Evolutionary conservation across 768 basidiomycete species (phyloP), one percentile per base, ranked within the genome.

Genomic region (Hygrocybe coccinea): DNA sequence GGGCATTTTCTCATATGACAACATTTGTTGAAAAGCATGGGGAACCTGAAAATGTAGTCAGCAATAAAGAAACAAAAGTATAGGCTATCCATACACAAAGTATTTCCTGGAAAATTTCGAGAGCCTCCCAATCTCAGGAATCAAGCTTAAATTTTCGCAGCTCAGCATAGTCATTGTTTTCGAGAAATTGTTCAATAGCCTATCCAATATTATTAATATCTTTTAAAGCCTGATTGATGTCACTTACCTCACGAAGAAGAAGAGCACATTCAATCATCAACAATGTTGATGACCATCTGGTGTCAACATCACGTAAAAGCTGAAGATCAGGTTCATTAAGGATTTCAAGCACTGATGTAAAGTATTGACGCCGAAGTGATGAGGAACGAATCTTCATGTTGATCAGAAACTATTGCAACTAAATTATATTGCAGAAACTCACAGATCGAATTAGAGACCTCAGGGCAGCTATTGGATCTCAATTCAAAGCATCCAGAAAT

Each of bases 181-280:
- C 54, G 11, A 65, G 58, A 34, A 67, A 64, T 45, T 53, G 37
- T n/a, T 64, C 57, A 50, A 69, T 67, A 12, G 65, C 64, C 70
- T 69, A 46, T 15, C 55, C 56, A 52, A 39, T 3, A 55, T 29
- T 29, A 33, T 52, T 54, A 43, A n/a, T 38, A 14, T 36, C 17
- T 41, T 44, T 29, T 54, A 25, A 38, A 41, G 48, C 4, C 52
- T 54, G 14, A 54, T 37, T 50, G 46, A 10, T 35, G 22, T 53
- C 48, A 58, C 61, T 17, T 59, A 69, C 67, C 47, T 58, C 53
- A 35, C 61, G 59, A 33, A 70, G 61, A 36, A 63, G 34, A 21
- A 71, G 48, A 11, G 63, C 65, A 6, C 65, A 56, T 15, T 67
- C 59, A 56, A 69, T 62, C 69, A 71, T 71, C n/a, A 67, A 51